Evolutionary conservation across 345 rosid genomes (phyloP).

Genomic region (Adansonia digitata): DNA sequence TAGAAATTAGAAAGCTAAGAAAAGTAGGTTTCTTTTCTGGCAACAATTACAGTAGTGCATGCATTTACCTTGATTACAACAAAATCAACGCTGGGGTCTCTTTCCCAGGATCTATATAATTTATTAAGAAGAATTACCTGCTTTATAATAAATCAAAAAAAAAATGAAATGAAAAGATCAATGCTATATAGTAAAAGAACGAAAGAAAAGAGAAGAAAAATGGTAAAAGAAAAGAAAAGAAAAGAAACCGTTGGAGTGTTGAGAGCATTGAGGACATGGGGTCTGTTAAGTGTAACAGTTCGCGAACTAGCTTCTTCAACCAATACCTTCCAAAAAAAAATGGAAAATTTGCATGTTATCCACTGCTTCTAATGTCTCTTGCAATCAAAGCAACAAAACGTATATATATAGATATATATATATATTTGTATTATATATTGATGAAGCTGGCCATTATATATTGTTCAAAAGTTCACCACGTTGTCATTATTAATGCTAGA

Average conservation of each 20-base stretch:
- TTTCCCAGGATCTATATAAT: conserved; percentile 21
- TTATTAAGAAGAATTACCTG: conserved; percentile 16
- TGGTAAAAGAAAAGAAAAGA: neutral
- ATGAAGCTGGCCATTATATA: no score
- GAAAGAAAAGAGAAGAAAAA: neutral
- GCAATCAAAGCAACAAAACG: neutral
- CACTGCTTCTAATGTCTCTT: neutral
- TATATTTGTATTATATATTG: no score
- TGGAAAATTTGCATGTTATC: neutral
- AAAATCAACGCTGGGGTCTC: conserved; percentile 16
- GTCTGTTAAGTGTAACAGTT: conserved; percentile 22
- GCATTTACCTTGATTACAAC: conserved; percentile 13
- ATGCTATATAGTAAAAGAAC: neutral
- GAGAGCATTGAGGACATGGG: conserved; percentile 22
- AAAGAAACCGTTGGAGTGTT: conserved; percentile 18
- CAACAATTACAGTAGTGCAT: neutral
- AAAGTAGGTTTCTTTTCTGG: neutral
- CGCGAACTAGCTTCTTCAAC: conserved; percentile 21
- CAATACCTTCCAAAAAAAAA: conserved; percentile 4
- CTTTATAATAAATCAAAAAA: no score
- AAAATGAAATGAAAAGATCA: neutral
- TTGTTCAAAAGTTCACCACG: conserved; percentile 3
- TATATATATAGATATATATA: no score
- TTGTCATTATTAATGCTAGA: neutral
- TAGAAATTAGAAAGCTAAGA: neutral